phyloP scores from a whole-genome alignment of 129 eudicot species.

The Ambrosia artemisiifolia region DNA sequence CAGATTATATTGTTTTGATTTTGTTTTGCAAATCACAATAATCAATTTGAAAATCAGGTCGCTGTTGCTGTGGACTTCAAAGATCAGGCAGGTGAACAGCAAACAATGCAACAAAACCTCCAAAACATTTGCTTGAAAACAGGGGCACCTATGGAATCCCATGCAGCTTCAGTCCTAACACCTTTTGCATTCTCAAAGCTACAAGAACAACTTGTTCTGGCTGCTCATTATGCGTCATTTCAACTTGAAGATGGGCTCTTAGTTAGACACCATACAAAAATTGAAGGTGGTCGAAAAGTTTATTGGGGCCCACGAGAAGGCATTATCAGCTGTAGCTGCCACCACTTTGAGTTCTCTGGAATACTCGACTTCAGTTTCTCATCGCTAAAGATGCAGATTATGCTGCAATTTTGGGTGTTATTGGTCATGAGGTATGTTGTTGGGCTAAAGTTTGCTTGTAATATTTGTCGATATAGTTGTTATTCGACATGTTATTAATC shows the following conservation, averaged over 20 bases:
- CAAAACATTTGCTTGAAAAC: constrained; percentile 96
- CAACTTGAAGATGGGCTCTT: constrained; percentile 84
- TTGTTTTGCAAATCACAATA: background rate
- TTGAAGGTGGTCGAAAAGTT: constrained; percentile 89
- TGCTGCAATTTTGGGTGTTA: no score
- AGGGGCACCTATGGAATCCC: constrained; percentile 98
- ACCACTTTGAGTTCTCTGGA: constrained; percentile 89
- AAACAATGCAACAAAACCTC: constrained; percentile 95
- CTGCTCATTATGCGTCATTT: constrained; percentile 96
- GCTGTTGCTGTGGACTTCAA: constrained; percentile 90
- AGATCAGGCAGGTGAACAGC: constrained; percentile 98
- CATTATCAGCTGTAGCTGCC: constrained; percentile 86
- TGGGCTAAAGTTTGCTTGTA: background rate
- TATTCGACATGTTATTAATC: background rate
- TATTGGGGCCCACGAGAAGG: constrained; percentile 90
- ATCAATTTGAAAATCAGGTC: constrained; percentile 45
- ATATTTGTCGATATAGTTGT: background rate
- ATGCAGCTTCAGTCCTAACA: constrained; percentile 81
- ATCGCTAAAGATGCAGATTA: no score
- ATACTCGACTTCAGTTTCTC: no score
- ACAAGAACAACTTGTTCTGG: constrained; percentile 95
- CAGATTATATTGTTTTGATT: background rate
- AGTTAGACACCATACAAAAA: constrained; percentile 87
- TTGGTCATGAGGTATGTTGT: no score
- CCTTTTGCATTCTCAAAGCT: constrained; percentile 94